Base-by-base conservation (phyloP, 176 grass and related monocot species). In the Eragrostis nindensis region DNA sequence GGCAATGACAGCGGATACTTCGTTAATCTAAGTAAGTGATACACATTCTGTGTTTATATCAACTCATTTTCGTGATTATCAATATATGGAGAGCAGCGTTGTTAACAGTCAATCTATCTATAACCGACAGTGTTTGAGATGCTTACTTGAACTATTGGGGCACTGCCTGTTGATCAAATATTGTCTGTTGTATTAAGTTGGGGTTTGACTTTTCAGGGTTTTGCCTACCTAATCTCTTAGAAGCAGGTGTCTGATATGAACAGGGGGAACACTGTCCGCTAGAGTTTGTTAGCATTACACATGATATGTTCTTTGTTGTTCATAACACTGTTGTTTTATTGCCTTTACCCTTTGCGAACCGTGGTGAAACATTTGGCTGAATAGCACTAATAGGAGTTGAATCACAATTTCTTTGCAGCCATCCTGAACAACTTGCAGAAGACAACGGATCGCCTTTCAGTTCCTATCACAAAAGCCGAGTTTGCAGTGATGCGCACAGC, bases 391-490 rank as follows among this genome's bases (percentile, higher is more conserved):
- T 75, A 21, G 21, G 22, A 62, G 68, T 73, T 70, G 49, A 21
- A 46, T 79, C 36, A 32, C 77, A 21, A 47, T 75, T 78, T 68
- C 22, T 90, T 74, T 66, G 62, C 90, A 98, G 96, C 41, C 48
- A 90, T 99, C 89, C 32, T 84, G 69, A 91, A 95, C 70, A 91
- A 78, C 22, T 1, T 83, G 59, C 79, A 88, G 63, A 93, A 90
- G 79, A 91, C 84, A 82, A 90, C 77, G 22, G 96, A 95, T n/a
- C 90, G 90, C 7, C 72, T 99, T 79, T 87, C 84, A 66, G 40
- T 99, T 19, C 74, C 92, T 74, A 39, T 99, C 86, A 88, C 92
- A 38, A 99, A 86, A 86, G 96, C 90, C 68, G 96, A 99, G 87
- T 99, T 99, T 80, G 17, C 96, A 54, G 96, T 93, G 49, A 73